Conservation (phyloP, 352 stramenopile species). For the Globisporangium apiculatum region DNA sequence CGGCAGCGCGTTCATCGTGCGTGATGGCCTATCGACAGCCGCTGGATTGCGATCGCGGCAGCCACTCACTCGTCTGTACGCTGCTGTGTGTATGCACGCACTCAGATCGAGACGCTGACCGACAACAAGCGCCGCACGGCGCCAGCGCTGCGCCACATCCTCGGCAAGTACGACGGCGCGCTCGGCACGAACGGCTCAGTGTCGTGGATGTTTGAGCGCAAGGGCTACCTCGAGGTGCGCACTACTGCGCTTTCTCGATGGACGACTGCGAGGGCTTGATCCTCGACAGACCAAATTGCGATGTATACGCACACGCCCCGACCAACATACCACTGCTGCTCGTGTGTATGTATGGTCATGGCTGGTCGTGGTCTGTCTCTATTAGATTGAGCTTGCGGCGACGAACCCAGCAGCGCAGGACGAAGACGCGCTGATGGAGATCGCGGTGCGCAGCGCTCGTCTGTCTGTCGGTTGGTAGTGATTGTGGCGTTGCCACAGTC, state of each 20-base stretch:
- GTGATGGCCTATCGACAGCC: neutral
- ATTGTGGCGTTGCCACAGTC: too few species aligned
- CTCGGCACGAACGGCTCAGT: slow-evolving; percentile 75
- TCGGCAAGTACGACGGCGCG: slow-evolving; percentile 60
- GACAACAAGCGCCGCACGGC: slow-evolving; percentile 82
- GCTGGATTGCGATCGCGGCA: neutral
- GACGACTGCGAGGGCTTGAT: too few species aligned
- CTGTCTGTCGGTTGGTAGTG: neutral
- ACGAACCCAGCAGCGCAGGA: slow-evolving; percentile 23
- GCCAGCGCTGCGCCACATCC: slow-evolving; percentile 65
- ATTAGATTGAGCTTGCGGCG: slow-evolving; percentile 32
- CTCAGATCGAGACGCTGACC: slow-evolving; percentile 76
- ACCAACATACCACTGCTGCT: too few species aligned
- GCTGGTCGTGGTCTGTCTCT: neutral
- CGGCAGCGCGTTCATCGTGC: slow-evolving; percentile 68
- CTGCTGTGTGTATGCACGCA: neutral
- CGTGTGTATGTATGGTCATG: slow-evolving; percentile 2
- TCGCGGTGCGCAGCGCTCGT: slow-evolving; percentile 33
- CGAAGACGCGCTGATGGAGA: slow-evolving; percentile 70
- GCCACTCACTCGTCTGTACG: neutral
- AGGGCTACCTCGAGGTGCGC: slow-evolving; percentile 72
- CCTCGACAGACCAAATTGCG: too few species aligned
- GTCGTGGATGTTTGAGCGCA: slow-evolving; percentile 81
- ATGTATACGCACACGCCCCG: too few species aligned
- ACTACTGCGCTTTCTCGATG: neutral